Base-by-base conservation (phyloP, 2,329 filamentous ascomycete genomes). In the Cladosporium sp. region DNA sequence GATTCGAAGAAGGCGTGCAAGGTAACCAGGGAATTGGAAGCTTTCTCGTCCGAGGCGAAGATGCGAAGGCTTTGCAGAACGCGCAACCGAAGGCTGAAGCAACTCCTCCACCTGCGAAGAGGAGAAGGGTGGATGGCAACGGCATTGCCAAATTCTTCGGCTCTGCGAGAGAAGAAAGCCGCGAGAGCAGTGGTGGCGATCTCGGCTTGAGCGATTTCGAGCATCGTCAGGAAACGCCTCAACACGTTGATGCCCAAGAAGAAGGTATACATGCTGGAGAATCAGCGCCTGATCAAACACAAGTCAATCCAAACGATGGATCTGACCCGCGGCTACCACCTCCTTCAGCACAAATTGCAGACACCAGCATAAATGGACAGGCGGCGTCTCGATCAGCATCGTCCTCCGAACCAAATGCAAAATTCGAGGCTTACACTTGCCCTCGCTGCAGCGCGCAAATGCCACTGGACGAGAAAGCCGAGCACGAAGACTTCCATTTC, bases 401-500 rank as follows among this genome's bases (percentile, higher is more conserved):
- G 4, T 10, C 20, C 20, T 7, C 12, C 4, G 36, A 35, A 20
- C 34, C 42, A 44, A 34, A 58, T 3, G 8, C 25, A 4, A 10
- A 1, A 22, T 17, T 42, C 39, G 74, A 74, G 9, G 65, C 62
- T 0, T 81, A 77, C 62, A 75, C 76, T 57, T 96, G 91, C 71
- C 70, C 77, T 50, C 83, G 84, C 61, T 96, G 91, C 72, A 79
- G 81, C 59, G 79, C 61, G 7, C 69, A 71, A n/a, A 77, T 94
- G 34, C 77, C 80, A 12, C 76, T 79, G 37, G 69, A 77, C 24
- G 83, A 87, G 57, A 80, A 82, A 64, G 82, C 86, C 63, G 92
- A 89, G 73, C 94, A 99, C 71, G 80, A 87, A 55, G 94, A 99
- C 72, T 97, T 92, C 87, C 94, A 99, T 74, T 88, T 96, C 74